Evolutionary conservation across 2,329 filamentous ascomycete species (phyloP).

Genomic region (Didymosphaeria variabile): DNA sequence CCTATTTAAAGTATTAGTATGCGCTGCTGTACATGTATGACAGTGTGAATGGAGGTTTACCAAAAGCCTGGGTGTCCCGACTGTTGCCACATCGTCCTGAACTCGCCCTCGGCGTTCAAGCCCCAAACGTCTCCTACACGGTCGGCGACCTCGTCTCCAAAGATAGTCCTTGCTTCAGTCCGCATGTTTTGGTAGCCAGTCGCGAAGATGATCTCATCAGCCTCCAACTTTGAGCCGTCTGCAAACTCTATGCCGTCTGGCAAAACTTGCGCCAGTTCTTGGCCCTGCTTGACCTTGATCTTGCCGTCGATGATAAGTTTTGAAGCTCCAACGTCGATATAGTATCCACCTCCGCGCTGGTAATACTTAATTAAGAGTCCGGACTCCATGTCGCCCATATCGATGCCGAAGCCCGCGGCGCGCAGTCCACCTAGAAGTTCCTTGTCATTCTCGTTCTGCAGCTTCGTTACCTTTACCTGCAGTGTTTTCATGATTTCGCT

Average conservation of each 20-base stretch:
- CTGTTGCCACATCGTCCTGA: conserved; percentile 53
- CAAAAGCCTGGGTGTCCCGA: conserved; percentile 51
- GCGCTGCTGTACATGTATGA: not conserved
- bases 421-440: conserved; percentile 54
- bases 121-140: conserved; percentile 57
- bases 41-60: not conserved
- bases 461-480: conserved; percentile 36
- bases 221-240: conserved; percentile 54
- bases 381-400: conserved; percentile 39
- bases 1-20: conserved; percentile 8
- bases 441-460: conserved; percentile 43
- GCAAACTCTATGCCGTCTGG: conserved; percentile 54
- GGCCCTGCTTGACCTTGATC: conserved; percentile 56
- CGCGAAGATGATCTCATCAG: conserved; percentile 58
- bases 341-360: conserved; percentile 58
- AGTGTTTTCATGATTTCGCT: conserved; percentile 43
- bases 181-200: conserved; percentile 60
- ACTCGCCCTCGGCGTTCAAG: conserved; percentile 58
- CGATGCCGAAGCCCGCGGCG: conserved; percentile 53
- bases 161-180: conserved; percentile 47
- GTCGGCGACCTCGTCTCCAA: conserved; percentile 54
- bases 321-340: conserved; percentile 58
- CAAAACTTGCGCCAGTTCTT: conserved; percentile 48
- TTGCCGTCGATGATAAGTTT: conserved; percentile 55
- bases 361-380: conserved; percentile 52